phyloP scores from a whole-genome alignment of 768 basidiomycete genomes.

The Hypsizygus marmoreus region DNA sequence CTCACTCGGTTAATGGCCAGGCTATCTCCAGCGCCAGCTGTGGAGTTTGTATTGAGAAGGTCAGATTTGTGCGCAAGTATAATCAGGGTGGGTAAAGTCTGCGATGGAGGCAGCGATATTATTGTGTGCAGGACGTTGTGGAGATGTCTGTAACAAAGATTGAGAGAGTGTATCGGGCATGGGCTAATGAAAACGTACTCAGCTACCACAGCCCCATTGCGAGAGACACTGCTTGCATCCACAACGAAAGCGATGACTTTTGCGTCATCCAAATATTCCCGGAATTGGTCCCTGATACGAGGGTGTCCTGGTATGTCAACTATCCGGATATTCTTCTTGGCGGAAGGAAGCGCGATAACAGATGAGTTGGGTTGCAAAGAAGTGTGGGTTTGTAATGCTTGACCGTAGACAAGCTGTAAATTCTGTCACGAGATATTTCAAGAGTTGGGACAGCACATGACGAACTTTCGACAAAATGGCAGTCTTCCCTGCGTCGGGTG shows the following conservation, averaged over 20 bases:
- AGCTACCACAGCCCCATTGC: constrained; percentile 73
- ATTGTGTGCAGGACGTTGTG: constrained; percentile 72
- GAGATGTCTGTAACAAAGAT: constrained; percentile 55
- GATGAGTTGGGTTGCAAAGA: constrained; percentile 76
- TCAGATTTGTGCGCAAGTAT: constrained; percentile 81
- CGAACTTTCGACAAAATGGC: constrained; percentile 71
- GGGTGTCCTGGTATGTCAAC: constrained; percentile 88
- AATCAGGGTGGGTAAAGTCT: constrained; percentile 55
- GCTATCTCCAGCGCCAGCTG: constrained; percentile 34
- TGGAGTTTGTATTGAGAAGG: constrained; percentile 53
- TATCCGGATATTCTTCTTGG: constrained; percentile 49
- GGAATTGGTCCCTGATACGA: constrained; percentile 72
- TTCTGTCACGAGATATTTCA: constrained; percentile 5
- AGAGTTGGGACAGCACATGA: constrained; percentile 13
- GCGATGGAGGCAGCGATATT: constrained; percentile 73
- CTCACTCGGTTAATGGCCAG: constrained; percentile 72
- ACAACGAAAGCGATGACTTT: constrained; percentile 78
- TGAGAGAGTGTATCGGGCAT: neutral
- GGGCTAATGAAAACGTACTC: constrained; percentile 56
- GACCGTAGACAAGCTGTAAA: constrained; percentile 63
- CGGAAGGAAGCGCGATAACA: constrained; percentile 41
- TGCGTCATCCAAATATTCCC: constrained; percentile 61
- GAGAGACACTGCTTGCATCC: constrained; percentile 75
- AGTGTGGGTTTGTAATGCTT: constrained; percentile 68
- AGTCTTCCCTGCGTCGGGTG: constrained; percentile 81